A percentile compares a stretch with the other conserved stretches of the same genome.
Conservation (phyloP, 352 stramenopile species). For the Vaucheria bursata region DNA sequence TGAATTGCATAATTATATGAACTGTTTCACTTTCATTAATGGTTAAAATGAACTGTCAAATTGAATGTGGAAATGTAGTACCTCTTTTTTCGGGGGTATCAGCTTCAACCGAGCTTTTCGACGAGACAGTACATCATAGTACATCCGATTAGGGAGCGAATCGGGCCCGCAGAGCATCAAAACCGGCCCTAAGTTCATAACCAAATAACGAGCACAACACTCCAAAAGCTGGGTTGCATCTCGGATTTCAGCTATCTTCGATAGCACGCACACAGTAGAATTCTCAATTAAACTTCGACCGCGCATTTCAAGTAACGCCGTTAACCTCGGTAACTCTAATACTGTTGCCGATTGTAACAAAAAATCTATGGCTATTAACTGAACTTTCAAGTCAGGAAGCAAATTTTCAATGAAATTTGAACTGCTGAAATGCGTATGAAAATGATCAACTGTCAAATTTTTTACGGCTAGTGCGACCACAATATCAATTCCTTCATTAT, state of each 20-base stretch:
- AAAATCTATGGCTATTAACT: neutral
- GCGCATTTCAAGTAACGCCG: neutral
- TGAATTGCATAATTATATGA: too few relatives aligned
- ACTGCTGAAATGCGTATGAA: too few relatives aligned
- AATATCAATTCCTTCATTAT: too few relatives aligned
- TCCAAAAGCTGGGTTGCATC: conserved; percentile 19
- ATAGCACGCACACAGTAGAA: neutral
- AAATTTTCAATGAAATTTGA: too few relatives aligned
- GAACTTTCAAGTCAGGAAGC: neutral
- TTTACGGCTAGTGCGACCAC: too few relatives aligned
- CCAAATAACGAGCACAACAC: conserved; percentile 29
- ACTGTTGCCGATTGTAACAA: conserved; percentile 20
- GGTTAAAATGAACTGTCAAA: too few relatives aligned
- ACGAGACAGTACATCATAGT: neutral
- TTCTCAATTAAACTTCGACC: neutral
- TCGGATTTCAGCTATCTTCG: conserved; percentile 12
- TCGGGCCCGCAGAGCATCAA: neutral
- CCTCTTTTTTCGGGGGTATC: too few relatives aligned
- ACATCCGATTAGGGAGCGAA: neutral
- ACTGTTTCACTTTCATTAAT: too few relatives aligned
- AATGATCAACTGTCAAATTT: too few relatives aligned
- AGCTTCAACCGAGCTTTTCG: too few relatives aligned
- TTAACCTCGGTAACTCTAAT: conserved; percentile 10
- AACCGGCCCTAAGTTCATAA: conserved; percentile 3
- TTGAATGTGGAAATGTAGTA: too few relatives aligned